Base-by-base conservation (phyloP, 768 basidiomycete species). In the Collybia mongolica region DNA sequence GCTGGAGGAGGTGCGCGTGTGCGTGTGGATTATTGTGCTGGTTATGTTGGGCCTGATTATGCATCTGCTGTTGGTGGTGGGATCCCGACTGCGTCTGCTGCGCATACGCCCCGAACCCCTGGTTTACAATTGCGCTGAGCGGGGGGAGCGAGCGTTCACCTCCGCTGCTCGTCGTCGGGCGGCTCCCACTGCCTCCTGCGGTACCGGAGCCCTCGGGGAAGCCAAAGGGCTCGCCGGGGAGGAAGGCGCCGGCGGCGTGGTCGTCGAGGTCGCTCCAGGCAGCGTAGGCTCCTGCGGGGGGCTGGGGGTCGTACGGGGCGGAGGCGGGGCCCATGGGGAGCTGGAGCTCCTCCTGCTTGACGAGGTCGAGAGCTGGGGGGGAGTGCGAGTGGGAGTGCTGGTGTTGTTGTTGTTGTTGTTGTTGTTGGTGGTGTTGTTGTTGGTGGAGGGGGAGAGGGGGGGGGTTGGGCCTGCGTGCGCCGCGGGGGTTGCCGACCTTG, bases 361-460 rank as follows among this genome's bases (percentile, higher is more conserved):
- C 32, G 14, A 3, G 7, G 3, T 32, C 32, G 60, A 65, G 61
- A 3, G 32, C 32, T 57, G 63, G 37, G 53, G 72, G 51, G 67
- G 76, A 39, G 74, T 76, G 73, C 79, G 74, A 60, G 76, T 79
- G 84, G 84, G 83, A 86, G 82, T 84, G 84, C 56, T 84, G 84
- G 76, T 86, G 84, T 73, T 69, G 70, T 63, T 73, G 75, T 62
- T 60, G 65, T 52, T 52, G 56, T 49, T 56, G 57, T 58, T 57
- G 65, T 53, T 62, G 69, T 49, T 66, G 75, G 5, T 46, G 46
- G 6, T 23, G 71, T 55, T 49, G 74, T 65, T 64, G 72, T 53
- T 57, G 76, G 63, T 66, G 79, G 75, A 78, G 68, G 76, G 83
- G 82, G 86, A 86, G 86, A 86, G 85, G 86, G 86, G 82, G 86